phyloP scores from a whole-genome alignment of 371 early-diverging fungal genomes.

The Mortierella sp. region DNA sequence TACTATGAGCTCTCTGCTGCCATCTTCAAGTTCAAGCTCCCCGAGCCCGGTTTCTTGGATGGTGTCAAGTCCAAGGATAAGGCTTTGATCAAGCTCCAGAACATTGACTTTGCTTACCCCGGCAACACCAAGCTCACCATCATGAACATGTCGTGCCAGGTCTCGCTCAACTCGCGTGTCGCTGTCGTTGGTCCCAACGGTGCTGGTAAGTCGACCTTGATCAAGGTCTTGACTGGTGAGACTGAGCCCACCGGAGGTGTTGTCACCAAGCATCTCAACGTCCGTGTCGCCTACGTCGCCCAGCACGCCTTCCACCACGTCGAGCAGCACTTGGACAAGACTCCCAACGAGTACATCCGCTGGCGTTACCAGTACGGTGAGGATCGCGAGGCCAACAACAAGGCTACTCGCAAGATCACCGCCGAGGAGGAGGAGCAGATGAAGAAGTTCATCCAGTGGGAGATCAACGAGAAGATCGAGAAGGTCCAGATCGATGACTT shows the following conservation, averaged over 20 bases:
- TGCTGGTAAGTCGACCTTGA: slow-evolving; percentile 81
- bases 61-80: slow-evolving; percentile 79
- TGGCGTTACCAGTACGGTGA: slow-evolving; percentile 76
- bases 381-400: slow-evolving; percentile 71
- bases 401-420: slow-evolving; percentile 65
- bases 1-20: slow-evolving; percentile 72
- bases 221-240: slow-evolving; percentile 87
- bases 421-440: slow-evolving; percentile 72
- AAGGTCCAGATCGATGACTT: slow-evolving; percentile 69
- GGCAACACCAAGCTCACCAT: slow-evolving; percentile 61
- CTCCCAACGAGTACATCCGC: slow-evolving; percentile 75
- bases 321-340: slow-evolving; percentile 73
- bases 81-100: slow-evolving; percentile 75
- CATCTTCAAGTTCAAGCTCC: slow-evolving; percentile 67
- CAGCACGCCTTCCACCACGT: slow-evolving; percentile 86
- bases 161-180: slow-evolving; percentile 72
- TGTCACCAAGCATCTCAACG: slow-evolving; percentile 77
- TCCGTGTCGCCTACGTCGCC: slow-evolving; percentile 80
- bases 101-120: slow-evolving; percentile 74
- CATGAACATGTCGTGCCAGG: slow-evolving; percentile 66
- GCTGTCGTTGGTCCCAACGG: slow-evolving; percentile 70
- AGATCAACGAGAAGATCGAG: slow-evolving; percentile 63
- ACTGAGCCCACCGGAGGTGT: slow-evolving; percentile 67
- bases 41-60: slow-evolving; percentile 76
- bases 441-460: slow-evolving; percentile 68